Conservation (phyloP, 345 rosid species). For the Populus alba region DNA sequence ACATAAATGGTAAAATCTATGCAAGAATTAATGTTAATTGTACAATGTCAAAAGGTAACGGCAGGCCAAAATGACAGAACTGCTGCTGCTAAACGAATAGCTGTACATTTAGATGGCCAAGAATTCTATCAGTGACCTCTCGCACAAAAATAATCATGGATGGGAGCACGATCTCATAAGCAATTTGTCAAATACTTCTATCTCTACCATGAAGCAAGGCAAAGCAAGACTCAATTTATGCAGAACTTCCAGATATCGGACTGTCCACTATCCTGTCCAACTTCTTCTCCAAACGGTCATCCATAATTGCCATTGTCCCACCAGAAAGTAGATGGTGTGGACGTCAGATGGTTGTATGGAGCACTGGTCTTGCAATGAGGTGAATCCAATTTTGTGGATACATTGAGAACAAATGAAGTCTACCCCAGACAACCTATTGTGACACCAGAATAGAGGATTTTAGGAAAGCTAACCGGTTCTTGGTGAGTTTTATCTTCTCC, state of each 20-base stretch:
- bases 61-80: not conserved
- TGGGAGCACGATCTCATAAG: not conserved
- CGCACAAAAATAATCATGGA: not conserved
- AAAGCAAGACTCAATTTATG: not conserved
- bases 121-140: not conserved
- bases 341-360: not conserved
- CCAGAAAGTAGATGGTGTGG: not conserved
- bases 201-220: not conserved
- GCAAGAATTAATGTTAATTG: not conserved
- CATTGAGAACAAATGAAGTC: not conserved
- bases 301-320: not conserved
- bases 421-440: slow-evolving; percentile 24
- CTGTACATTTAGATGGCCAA: not conserved
- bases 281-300: not conserved
- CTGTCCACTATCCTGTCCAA: not conserved
- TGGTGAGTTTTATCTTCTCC: slow-evolving; percentile 84
- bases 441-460: slow-evolving; percentile 61
- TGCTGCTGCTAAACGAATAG: not conserved
- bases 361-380: not conserved
- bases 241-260: not conserved
- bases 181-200: not conserved
- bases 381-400: not conserved
- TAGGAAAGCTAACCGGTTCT: slow-evolving; percentile 71
- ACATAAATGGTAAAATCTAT: not conserved
- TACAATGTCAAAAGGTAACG: not conserved